Conservation (phyloP, 352 stramenopile species). For the Pythium vanterpoolii region DNA sequence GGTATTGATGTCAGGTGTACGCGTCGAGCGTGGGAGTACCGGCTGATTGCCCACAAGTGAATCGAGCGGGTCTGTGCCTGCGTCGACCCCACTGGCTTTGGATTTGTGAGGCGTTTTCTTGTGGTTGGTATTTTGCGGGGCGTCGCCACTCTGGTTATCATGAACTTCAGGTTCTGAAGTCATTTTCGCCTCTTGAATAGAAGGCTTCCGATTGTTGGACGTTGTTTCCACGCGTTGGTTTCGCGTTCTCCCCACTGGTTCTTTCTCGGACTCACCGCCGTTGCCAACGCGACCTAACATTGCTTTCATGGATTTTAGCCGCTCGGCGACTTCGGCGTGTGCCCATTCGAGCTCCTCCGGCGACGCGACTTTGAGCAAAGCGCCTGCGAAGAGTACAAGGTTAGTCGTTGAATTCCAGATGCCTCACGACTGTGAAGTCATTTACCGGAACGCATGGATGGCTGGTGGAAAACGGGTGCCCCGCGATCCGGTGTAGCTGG, state of each 20-base stretch:
- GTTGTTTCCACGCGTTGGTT: background rate
- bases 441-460: slow-evolving; percentile 43
- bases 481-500: slow-evolving; percentile 12
- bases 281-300: slow-evolving; percentile 42
- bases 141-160: slow-evolving; percentile 6
- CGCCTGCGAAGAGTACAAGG: slow-evolving; percentile 18
- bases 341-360: slow-evolving; percentile 44
- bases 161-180: background rate
- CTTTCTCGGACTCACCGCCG: background rate
- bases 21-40: background rate
- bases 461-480: slow-evolving; percentile 47
- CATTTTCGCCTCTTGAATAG: background rate
- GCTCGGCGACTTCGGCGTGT: slow-evolving; percentile 44
- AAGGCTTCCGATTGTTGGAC: background rate
- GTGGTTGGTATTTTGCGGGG: background rate
- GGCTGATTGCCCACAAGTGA: slow-evolving; percentile 32
- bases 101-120: background rate
- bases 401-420: background rate
- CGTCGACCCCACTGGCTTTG: slow-evolving; percentile 27
- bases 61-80: slow-evolving; percentile 56
- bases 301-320: slow-evolving; percentile 56
- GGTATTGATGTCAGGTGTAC: background rate
- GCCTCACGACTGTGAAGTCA: background rate
- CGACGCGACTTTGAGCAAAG: slow-evolving; percentile 44
- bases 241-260: background rate